Base-by-base conservation (phyloP, 441 rosid genomes). In the Raphanus hybrid region DNA sequence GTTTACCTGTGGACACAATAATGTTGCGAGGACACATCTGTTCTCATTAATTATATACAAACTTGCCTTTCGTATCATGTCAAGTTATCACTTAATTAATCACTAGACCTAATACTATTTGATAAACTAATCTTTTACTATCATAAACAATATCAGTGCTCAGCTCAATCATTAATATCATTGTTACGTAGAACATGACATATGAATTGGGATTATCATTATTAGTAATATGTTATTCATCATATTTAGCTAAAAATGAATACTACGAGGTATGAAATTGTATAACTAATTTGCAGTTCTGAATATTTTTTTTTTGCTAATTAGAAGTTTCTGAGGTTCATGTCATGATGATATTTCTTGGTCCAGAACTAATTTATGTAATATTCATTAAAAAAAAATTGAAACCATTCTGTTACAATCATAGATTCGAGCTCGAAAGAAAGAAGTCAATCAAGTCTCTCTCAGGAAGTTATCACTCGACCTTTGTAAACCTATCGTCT, bases 1-100 rank as follows among this genome's bases (percentile, higher is more conserved):
- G 79, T 79, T 79, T 64, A 79, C 76, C 73, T 80, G 79, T 80
- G 82, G 82, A 80, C 82, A 70, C 78, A 73, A 79, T 75, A 75
- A 80, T 80, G 76, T 57, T 75, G 64, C 76, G 15, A 75, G 73
- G 80, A 75, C 80, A 75, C 76, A 80, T 70, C 79, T 70, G 59
- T 75, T 80, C 73, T 70, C 69, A 59, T 80, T 66, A 70, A 58
- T 18, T 75, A 70, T 70, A 80, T 58, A 57, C 69, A 70, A 74
- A 80, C 76, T 59, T 75, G 70, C 65, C 69, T 80, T 70, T 80
- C 80, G 60, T 70, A 70, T 79, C 68, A 55, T 65, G 69, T 64
- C 75, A 61, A 64, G 27, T 69, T 69, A 69, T 41, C 78, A 43
- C 74, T 78, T 74, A 78, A 55, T 69, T 79, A 69, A 79, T 74